These are phyloP conservation scores for Arthrinium phaeospermum DNA, from an alignment of 2,329 filamentous ascomycete genomes.

Conservation along the genomic window DNA sequence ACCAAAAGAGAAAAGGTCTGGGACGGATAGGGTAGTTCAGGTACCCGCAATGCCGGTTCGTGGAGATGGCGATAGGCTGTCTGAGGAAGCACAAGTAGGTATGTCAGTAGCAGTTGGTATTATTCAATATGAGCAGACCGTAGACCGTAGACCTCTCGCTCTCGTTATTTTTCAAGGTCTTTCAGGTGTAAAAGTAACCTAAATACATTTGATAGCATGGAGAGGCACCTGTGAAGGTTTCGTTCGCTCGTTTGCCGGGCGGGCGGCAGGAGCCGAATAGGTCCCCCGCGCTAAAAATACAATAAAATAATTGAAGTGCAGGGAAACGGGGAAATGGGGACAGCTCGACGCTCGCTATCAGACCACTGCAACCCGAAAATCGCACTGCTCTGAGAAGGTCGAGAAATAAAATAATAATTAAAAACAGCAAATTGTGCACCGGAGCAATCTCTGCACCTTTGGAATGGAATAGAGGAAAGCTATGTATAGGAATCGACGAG, in stretches of 20 bases:
- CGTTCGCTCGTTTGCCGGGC: conserved; percentile 10
- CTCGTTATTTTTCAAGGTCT: neutral
- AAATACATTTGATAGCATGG: neutral
- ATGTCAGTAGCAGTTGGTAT: neutral
- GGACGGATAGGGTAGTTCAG: conserved; percentile 14
- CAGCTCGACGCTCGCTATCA: neutral
- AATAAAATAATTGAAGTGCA: neutral
- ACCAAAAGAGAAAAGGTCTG: conserved; percentile 11
- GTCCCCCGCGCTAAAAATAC: conserved; percentile 9
- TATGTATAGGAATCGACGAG: neutral
- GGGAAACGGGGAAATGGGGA: conserved; percentile 8
- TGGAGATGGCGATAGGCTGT: neutral
- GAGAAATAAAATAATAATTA: neutral
- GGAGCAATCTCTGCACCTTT: neutral
- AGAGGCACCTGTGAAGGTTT: conserved; percentile 9
- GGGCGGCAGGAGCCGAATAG: conserved; percentile 13
- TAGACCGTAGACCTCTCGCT: neutral
- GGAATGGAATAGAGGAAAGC: neutral
- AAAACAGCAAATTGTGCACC: neutral
- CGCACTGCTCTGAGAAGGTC: neutral
- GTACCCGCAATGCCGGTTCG: conserved; percentile 13
- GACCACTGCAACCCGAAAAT: neutral
- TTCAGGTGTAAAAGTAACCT: neutral
- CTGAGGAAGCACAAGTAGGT: conserved; percentile 10
- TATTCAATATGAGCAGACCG: too few relatives aligned